These are phyloP conservation scores for Populus hybrid DNA, from an alignment of 441 rosid genomes.

Conservation along the genomic window DNA sequence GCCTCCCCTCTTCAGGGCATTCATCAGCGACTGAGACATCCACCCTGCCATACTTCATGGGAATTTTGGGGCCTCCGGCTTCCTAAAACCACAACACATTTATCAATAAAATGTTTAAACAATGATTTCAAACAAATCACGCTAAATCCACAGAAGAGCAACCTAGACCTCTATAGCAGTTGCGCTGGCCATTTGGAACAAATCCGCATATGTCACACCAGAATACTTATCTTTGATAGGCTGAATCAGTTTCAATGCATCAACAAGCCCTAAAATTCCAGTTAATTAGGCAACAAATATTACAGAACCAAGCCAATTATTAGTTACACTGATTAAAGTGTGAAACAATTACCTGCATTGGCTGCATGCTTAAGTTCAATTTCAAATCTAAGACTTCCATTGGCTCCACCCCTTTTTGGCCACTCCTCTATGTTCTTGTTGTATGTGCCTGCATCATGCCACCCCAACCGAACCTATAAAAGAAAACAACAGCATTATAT, in stretches of 20 bases:
- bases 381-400: constrained; percentile 91
- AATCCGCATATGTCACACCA: constrained; percentile 76
- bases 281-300: constrained; percentile 17
- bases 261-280: constrained; percentile 60
- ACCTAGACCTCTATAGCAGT: constrained; percentile 78
- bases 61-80: constrained; percentile 87
- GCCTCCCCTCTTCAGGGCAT: constrained; percentile 98
- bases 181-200: constrained; percentile 92
- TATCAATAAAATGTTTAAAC: constrained; percentile 16
- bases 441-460: constrained; percentile 98
- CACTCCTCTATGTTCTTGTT: constrained; percentile 86
- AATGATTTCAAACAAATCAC: not conserved
- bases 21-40: constrained; percentile 68
- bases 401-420: constrained; percentile 92
- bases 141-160: constrained; percentile 15
- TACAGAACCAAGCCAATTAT: constrained; percentile 10
- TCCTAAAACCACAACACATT: constrained; percentile 47
- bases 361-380: constrained; percentile 90
- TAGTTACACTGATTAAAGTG: not conserved
- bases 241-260: constrained; percentile 73
- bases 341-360: constrained; percentile 65
- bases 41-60: constrained; percentile 92
- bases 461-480: constrained; percentile 76
- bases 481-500: not conserved
- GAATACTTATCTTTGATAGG: constrained; percentile 82